phyloP scores from a whole-genome alignment of 306 rosid genomes.

The Vigna trinervia region DNA sequence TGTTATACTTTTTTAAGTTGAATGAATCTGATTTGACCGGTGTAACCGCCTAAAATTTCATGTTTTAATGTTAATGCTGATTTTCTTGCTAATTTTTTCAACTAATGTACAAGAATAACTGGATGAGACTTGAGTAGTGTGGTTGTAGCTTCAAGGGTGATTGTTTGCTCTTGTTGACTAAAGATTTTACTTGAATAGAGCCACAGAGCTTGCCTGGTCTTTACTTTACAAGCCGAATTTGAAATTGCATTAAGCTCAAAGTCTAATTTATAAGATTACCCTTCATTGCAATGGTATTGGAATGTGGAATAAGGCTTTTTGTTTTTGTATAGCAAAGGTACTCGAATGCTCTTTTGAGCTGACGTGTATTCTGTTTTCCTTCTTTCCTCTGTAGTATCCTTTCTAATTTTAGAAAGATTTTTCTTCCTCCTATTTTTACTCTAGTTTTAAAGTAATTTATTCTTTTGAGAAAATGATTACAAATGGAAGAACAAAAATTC shows the following conservation, averaged over 20 bases:
- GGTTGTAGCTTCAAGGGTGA: no score
- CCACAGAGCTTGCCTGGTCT: no score
- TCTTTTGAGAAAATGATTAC: background rate
- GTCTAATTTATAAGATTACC: background rate
- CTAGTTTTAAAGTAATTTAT: background rate
- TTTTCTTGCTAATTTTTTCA: background rate
- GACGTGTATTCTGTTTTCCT: background rate
- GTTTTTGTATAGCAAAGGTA: background rate
- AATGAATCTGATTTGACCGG: background rate
- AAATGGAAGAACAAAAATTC: background rate
- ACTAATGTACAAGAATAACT: background rate
- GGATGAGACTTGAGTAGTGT: background rate
- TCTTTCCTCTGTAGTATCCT: background rate
- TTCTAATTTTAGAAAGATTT: conserved; percentile 17
- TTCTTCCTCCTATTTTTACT: conserved; percentile 8
- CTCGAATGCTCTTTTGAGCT: background rate
- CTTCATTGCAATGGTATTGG: background rate
- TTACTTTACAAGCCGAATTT: no score
- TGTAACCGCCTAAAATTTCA: background rate
- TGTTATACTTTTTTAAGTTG: background rate
- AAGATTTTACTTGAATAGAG: no score
- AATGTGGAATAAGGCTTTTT: background rate
- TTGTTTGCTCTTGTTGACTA: no score
- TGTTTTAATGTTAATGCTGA: conserved; percentile 5
- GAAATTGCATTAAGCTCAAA: no score